Conservation (phyloP, 1,284 basidiomycete species). For the Moesziomyces antarcticus region DNA sequence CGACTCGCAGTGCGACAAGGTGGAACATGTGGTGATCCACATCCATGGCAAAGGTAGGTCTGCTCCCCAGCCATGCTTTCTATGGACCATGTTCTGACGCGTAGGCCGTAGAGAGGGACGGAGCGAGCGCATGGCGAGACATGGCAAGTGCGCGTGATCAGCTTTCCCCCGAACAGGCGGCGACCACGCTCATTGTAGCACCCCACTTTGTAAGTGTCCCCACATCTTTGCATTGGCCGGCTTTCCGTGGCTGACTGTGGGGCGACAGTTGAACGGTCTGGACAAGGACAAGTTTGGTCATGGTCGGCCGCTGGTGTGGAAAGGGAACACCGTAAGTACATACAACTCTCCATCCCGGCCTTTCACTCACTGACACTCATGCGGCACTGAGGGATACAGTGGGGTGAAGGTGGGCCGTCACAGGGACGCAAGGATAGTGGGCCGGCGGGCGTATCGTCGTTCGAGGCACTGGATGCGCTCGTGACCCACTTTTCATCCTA, state of each 20-base stretch:
- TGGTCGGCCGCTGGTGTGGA: constrained; percentile 29
- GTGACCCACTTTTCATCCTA: constrained; percentile 16
- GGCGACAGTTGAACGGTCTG: constrained; percentile 36
- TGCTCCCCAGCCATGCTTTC: neutral
- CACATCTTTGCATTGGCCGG: neutral
- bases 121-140: constrained; percentile 7
- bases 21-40: constrained; percentile 24
- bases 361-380: neutral
- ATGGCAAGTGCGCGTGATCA: constrained; percentile 9
- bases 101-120: constrained; percentile 16
- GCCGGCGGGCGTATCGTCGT: constrained; percentile 23
- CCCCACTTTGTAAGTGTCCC: constrained; percentile 24
- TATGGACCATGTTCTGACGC: neutral
- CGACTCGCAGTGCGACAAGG: neutral
- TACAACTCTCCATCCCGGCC: neutral
- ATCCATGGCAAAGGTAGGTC: constrained; percentile 28
- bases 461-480: constrained; percentile 44
- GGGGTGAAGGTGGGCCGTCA: constrained; percentile 38
- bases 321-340: constrained; percentile 39
- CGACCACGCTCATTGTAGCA: constrained; percentile 9
- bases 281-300: constrained; percentile 26
- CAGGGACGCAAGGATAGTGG: neutral
- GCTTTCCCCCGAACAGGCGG: neutral
- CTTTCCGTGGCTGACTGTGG: too few relatives aligned
- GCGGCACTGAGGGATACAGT: constrained; percentile 4